Base-by-base conservation (phyloP, 352 stramenopile genomes). In the Plasmopara viticola region DNA sequence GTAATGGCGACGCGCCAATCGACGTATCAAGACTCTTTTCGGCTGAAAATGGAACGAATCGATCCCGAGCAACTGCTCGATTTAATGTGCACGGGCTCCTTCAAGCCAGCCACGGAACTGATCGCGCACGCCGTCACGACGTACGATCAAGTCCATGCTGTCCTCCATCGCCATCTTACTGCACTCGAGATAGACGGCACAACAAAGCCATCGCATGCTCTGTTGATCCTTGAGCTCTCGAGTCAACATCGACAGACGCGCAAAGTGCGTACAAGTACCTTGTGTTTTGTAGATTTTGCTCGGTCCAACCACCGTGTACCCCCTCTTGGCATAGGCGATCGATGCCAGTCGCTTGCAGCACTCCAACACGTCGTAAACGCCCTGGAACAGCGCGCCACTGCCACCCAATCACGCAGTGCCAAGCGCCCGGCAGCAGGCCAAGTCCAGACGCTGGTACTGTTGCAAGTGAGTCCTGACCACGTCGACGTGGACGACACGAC, bases 201-300 rank as follows among this genome's bases (percentile, higher is more conserved):
- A 54, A 94, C 81, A 50, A 93, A 79, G 70, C 79, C 84, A 2
- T 94, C 84, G 14, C 85, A 95, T 51, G 82, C 82, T 14, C 70
- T 95, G 12, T 65, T 95, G 28, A 92, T 88, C 53, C 41, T 95
- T 41, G 62, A 92, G 46, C 62, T 95, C 14, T 61, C 77, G 30
- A 91, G 83, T 44, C 72, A 86, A 37, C 75, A 91, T 41, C 76
- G 72, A 18, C 68, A 84, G 18, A 87, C 84, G 0, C 57, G 72
- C 30, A 81, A 93, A 55, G 63, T 78, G 43, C 80, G 80, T 49
- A 76, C 56, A 9, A 90, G 95, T 42, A 97, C 87, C 39, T 70
- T 99, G 31, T 97, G 97, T 72, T 89, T 99, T 43, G 95, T 99
- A 9, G 97, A 99, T 74, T 78, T 99, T 37, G 97, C 97, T 5